Evolutionary conservation across 1,139 yeast species (phyloP).

Genomic region (Kurtzmaniella quercitrusa): DNA sequence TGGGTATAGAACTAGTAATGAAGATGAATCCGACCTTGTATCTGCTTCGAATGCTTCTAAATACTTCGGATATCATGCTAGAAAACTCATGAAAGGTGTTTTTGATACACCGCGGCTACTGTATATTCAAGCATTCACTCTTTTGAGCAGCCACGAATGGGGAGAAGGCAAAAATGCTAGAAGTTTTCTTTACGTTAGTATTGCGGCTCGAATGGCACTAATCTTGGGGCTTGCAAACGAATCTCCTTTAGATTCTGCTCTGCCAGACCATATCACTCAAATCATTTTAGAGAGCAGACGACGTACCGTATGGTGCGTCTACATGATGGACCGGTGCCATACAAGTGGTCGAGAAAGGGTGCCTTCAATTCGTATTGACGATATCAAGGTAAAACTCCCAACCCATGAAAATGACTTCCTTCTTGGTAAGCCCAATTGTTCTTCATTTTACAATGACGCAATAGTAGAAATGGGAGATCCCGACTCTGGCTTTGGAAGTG

Average conservation of each 20-base stretch:
- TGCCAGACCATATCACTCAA: constrained; percentile 10
- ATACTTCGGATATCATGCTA: constrained; percentile 38
- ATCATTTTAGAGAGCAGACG: constrained; percentile 26
- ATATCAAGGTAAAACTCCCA: neutral
- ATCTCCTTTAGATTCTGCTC: constrained; percentile 10
- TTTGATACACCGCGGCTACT: constrained; percentile 36
- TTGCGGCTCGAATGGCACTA: constrained; percentile 38
- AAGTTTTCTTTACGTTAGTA: constrained; percentile 32
- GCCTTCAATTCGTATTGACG: constrained; percentile 9
- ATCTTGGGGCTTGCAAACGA: constrained; percentile 29
- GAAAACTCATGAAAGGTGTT: constrained; percentile 22
- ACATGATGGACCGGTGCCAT: constrained; percentile 40
- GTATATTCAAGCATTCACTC: constrained; percentile 31
- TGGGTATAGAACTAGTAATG: neutral
- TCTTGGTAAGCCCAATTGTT: neutral
- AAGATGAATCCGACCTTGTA: constrained; percentile 4
- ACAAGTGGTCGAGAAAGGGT: constrained; percentile 32
- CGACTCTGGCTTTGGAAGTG: constrained; percentile 15
- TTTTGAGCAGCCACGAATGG: constrained; percentile 40
- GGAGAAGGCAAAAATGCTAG: constrained; percentile 34
- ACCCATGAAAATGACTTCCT: neutral
- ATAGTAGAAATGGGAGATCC: constrained; percentile 4
- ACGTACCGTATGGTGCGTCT: constrained; percentile 36
- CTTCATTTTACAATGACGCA: neutral
- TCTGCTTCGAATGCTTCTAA: constrained; percentile 28